Percentiles rank a stretch among this genome's conserved stretches.
phyloP scores from a whole-genome alignment of 176 grass and related monocot genomes.

The Raddia distichophylla region DNA sequence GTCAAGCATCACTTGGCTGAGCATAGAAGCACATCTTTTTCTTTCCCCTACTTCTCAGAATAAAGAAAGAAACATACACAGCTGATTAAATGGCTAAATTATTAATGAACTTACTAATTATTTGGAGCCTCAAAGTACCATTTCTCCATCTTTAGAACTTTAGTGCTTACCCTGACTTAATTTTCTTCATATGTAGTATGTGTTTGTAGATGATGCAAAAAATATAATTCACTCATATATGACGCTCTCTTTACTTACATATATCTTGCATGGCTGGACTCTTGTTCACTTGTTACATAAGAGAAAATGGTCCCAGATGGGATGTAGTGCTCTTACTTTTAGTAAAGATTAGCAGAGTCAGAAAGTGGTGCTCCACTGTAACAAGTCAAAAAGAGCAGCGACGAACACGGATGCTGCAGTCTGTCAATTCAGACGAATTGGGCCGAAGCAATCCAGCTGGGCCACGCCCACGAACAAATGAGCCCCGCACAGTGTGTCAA shows the following conservation, averaged over 20 bases:
- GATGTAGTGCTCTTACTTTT: slow-evolving; percentile 46
- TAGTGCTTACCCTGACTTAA: not conserved
- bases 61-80: not conserved
- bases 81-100: not conserved
- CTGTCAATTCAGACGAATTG: not conserved
- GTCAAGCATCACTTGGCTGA: not conserved
- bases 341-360: slow-evolving; percentile 40
- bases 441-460: not conserved
- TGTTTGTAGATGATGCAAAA: not conserved
- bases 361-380: slow-evolving; percentile 44
- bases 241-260: not conserved
- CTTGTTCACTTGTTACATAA: not conserved
- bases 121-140: not conserved
- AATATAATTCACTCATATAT: not conserved
- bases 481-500: not conserved
- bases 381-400: slow-evolving; percentile 40
- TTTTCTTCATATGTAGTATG: not conserved
- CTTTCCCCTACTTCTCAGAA: not conserved
- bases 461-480: not conserved
- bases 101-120: not conserved
- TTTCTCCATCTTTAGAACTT: not conserved
- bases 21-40: not conserved
- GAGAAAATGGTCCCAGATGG: slow-evolving; percentile 18
- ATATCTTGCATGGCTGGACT: slow-evolving; percentile 2
- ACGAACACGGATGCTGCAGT: slow-evolving; percentile 1